phyloP scores from a whole-genome alignment of 108 stramenopile species.

The Cyclotella cryptica region DNA sequence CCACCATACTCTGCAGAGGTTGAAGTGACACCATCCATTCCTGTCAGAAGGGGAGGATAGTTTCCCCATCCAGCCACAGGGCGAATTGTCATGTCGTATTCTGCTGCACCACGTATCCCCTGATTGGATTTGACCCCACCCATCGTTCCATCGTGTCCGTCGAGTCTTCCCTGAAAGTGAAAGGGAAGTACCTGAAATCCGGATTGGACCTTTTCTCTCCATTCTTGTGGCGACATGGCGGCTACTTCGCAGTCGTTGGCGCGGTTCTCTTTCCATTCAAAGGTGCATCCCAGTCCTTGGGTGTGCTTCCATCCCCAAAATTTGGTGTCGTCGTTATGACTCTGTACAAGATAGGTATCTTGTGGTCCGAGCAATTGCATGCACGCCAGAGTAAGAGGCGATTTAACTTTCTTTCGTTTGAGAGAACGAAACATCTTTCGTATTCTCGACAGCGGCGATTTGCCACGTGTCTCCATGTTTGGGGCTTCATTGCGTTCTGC shows the following conservation, averaged over 20 bases:
- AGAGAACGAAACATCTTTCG: not conserved
- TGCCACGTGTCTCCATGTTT: too few relatives aligned
- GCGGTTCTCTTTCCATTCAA: constrained; percentile 54
- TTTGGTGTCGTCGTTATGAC: constrained; percentile 72
- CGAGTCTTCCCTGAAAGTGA: constrained; percentile 63
- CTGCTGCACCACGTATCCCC: constrained; percentile 55
- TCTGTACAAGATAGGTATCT: constrained; percentile 84
- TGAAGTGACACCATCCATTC: constrained; percentile 21
- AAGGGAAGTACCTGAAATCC: constrained; percentile 85
- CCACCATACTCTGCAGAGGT: not conserved
- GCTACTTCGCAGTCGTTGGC: constrained; percentile 18
- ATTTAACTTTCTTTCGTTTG: constrained; percentile 27
- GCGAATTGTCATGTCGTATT: constrained; percentile 70
- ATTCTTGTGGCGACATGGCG: constrained; percentile 61
- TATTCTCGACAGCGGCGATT: not conserved
- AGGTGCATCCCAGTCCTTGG: constrained; percentile 81
- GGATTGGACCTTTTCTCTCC: constrained; percentile 58
- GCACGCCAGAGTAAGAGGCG: constrained; percentile 66
- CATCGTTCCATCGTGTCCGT: constrained; percentile 73
- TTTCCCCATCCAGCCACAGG: constrained; percentile 77
- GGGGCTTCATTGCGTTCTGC: too few relatives aligned
- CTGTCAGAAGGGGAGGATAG: constrained; percentile 36
- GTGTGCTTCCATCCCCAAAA: constrained; percentile 78
- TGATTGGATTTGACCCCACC: constrained; percentile 68
- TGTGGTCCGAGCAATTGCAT: constrained; percentile 83